Base-by-base conservation (phyloP, 345 rosid species). In the Atalantia buxifolia region DNA sequence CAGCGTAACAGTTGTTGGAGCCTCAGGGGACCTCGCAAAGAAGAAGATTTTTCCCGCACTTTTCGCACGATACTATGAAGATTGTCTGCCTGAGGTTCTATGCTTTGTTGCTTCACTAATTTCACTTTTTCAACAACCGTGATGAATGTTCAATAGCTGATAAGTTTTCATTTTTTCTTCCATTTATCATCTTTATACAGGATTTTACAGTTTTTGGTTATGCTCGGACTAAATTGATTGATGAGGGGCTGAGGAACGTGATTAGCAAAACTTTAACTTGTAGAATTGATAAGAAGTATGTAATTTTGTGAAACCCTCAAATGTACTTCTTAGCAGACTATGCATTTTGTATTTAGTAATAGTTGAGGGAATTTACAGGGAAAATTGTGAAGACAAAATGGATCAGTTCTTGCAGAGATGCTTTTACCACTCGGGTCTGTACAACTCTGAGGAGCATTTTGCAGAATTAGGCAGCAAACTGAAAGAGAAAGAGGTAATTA, bases 21-120 rank as follows among this genome's bases (percentile, higher is more conserved):
- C 98, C 74, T 95, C 98, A 5, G 98, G 98, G 50, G 98, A 95
- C 82, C 93, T 95, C 9, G 98, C 98, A 22, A 95, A 87, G 88
- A 95, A 90, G 92, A 95, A 95, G 84, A 92, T 92, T 48, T 95
- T 93, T 72, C 98, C 98, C 2, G 98, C 98, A 33, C 91, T 93
- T 73, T 95, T 95, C 78, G 95, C 98, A 75, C 97, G 93, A 70
- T 93, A 75, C 73, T 95, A 93, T 40, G 97, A 93, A 77, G 98
- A 88, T 72, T 93, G 89, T 80, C 91, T 93, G 45, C 97, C 97
- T 35, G 80, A 87, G 92, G 94, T 89, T 79, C 56, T 64, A 9
- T 48, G 70, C 31, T 69, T 74, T 48, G 27, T 40, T 45, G 16
- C 57, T 35, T 75, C 36, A 36, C 61, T n/a, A 50, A 24, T 57